Conservation (phyloP, 805 yeast genomes). For the Ogataea methanolica region DNA sequence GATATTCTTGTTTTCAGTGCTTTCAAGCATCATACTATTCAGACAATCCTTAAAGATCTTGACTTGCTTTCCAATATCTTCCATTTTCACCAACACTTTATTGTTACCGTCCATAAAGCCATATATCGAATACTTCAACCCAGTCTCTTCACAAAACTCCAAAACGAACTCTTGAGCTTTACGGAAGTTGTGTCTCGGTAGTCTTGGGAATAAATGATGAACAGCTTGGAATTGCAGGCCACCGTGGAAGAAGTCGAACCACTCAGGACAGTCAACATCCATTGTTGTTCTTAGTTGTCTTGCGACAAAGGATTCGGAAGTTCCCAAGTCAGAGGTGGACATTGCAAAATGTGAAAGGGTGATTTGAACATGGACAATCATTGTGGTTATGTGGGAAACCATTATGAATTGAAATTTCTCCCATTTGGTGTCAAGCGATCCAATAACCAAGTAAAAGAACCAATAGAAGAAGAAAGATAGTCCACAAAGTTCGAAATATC, state of each 20-base stretch:
- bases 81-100: slow-evolving; percentile 62
- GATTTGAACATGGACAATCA: slow-evolving; percentile 93
- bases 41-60: slow-evolving; percentile 70
- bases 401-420: slow-evolving; percentile 56
- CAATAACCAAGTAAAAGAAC: slow-evolving; percentile 69
- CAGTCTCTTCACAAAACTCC: slow-evolving; percentile 71
- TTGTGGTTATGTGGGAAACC: slow-evolving; percentile 75
- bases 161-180: slow-evolving; percentile 67
- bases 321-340: slow-evolving; percentile 86
- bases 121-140: slow-evolving; percentile 75
- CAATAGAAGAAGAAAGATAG: slow-evolving; percentile 68
- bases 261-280: slow-evolving; percentile 92
- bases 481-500: slow-evolving; percentile 74
- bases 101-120: slow-evolving; percentile 79
- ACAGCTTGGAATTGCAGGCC: slow-evolving; percentile 90
- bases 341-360: slow-evolving; percentile 88
- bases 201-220: slow-evolving; percentile 84
- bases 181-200: slow-evolving; percentile 85
- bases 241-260: slow-evolving; percentile 90
- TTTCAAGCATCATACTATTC: slow-evolving; percentile 54
- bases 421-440: slow-evolving; percentile 47
- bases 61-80: slow-evolving; percentile 78
- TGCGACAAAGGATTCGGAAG: slow-evolving; percentile 70
- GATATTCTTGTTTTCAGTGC: slow-evolving; percentile 24
- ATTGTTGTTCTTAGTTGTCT: slow-evolving; percentile 86